These are phyloP conservation scores for Heliocybe sulcata DNA, from an alignment of 1,284 basidiomycete species.

Conservation along the genomic window DNA sequence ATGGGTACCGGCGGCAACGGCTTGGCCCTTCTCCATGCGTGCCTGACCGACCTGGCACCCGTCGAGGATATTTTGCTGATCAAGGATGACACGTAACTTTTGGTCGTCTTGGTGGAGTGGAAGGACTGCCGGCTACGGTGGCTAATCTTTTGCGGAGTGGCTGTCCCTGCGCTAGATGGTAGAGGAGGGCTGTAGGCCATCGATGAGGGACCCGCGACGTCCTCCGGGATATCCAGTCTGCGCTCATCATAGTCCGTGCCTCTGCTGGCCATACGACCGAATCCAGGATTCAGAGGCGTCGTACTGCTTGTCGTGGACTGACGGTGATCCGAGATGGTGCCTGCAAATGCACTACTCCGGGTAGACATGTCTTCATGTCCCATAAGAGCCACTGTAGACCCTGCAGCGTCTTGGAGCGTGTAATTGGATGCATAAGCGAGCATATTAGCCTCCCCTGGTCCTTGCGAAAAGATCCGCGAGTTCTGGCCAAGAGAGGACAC, in stretches of 20 bases:
- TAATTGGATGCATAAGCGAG: background rate
- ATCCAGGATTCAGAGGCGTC: background rate
- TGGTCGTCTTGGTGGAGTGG: conserved; percentile 31
- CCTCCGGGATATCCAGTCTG: conserved; percentile 1
- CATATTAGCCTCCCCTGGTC: background rate
- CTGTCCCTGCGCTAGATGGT: conserved; percentile 18
- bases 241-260: background rate
- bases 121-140: conserved; percentile 24
- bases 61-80: conserved; percentile 33
- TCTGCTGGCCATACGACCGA: background rate
- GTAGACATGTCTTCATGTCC: background rate
- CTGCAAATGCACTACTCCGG: background rate
- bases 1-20: conserved; percentile 50
- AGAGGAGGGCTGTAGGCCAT: conserved; percentile 15
- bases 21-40: conserved; percentile 38
- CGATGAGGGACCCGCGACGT: background rate
- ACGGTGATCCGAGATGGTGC: background rate
- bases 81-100: conserved; percentile 40
- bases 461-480: background rate
- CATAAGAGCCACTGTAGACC: background rate
- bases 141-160: conserved; percentile 5
- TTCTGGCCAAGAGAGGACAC: background rate
- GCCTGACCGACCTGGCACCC: conserved; percentile 25
- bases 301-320: background rate
- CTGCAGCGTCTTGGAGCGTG: background rate